phyloP scores from a whole-genome alignment of 805 yeast species.

The Starmerella geochares region DNA sequence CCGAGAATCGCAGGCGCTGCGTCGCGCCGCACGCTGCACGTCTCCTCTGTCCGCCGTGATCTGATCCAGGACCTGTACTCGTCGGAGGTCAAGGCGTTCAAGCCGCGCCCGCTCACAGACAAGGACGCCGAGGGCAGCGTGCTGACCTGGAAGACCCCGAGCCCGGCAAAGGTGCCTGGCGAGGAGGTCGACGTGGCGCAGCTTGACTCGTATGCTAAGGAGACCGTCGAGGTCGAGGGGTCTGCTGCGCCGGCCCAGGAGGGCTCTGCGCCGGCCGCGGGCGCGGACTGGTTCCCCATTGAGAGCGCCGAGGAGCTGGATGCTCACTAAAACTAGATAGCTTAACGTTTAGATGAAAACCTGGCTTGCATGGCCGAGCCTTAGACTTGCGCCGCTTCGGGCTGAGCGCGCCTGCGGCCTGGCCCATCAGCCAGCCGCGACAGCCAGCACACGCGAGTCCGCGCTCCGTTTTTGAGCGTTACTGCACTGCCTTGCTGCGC shows the following conservation, averaged over 20 bases:
- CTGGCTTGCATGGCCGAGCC: background rate
- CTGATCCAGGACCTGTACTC: conserved; percentile 76
- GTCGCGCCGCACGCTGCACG: conserved; percentile 25
- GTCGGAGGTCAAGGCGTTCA: conserved; percentile 77
- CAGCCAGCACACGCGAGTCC: background rate
- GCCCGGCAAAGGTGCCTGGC: conserved; percentile 64
- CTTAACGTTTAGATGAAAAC: conserved; percentile 1
- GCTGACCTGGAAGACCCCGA: conserved; percentile 73
- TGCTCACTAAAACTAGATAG: conserved; percentile 27
- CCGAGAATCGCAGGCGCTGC: conserved; percentile 12
- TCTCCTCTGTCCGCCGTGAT: conserved; percentile 35
- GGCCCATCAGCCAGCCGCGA: background rate
- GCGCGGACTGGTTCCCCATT: conserved; percentile 38
- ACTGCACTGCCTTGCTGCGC: too few relatives aligned
- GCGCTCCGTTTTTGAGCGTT: too few relatives aligned
- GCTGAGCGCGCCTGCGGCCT: background rate
- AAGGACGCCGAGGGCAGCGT: conserved; percentile 70
- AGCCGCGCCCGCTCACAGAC: conserved; percentile 65
- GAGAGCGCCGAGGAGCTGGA: conserved; percentile 30
- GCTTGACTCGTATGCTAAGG: conserved; percentile 38
- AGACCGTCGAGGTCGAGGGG: conserved; percentile 35
- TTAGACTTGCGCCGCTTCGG: background rate
- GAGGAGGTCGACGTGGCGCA: conserved; percentile 66
- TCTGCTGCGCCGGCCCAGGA: conserved; percentile 23
- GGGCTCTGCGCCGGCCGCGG: conserved; percentile 22